Evolutionary conservation across 768 basidiomycete genomes (phyloP).

Genomic region (Lactarius sanguifluus): DNA sequence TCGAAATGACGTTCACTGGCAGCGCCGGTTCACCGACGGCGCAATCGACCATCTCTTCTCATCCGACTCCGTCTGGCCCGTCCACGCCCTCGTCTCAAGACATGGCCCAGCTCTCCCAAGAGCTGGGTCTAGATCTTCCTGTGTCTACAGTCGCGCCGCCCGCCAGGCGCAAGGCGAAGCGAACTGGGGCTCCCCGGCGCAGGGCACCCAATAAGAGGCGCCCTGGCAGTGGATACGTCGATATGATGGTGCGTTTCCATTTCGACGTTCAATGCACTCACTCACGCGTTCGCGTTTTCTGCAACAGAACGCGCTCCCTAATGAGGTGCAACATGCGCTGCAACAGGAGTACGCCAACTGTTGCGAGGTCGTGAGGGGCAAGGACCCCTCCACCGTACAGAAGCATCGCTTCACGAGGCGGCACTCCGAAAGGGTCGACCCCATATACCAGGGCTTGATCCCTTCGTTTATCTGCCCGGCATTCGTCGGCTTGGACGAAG

Average conservation of each 20-base stretch:
- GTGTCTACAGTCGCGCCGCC: neutral
- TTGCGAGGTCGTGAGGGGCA: neutral
- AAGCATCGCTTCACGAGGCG: constrained; percentile 12
- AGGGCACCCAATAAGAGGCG: constrained; percentile 8
- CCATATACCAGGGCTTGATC: neutral
- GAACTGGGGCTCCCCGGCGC: neutral
- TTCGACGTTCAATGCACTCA: neutral
- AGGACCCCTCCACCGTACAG: neutral
- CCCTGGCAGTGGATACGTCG: neutral
- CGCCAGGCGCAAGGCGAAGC: neutral
- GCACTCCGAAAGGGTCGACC: neutral
- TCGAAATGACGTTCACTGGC: neutral
- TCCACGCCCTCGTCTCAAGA: neutral
- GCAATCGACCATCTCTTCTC: neutral
- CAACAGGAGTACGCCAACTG: neutral
- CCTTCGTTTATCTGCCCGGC: constrained; percentile 7
- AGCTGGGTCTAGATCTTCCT: too few species aligned
- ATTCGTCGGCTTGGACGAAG: neutral
- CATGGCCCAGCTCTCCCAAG: neutral
- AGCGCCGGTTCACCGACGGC: neutral
- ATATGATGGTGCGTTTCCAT: constrained; percentile 12
- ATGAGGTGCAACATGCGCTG: neutral
- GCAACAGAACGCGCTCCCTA: neutral
- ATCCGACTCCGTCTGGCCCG: neutral
- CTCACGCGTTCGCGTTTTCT: neutral